These are phyloP conservation scores for Withania somnifera DNA, from an alignment of 305 asterid genomes.

Conservation along the genomic window DNA sequence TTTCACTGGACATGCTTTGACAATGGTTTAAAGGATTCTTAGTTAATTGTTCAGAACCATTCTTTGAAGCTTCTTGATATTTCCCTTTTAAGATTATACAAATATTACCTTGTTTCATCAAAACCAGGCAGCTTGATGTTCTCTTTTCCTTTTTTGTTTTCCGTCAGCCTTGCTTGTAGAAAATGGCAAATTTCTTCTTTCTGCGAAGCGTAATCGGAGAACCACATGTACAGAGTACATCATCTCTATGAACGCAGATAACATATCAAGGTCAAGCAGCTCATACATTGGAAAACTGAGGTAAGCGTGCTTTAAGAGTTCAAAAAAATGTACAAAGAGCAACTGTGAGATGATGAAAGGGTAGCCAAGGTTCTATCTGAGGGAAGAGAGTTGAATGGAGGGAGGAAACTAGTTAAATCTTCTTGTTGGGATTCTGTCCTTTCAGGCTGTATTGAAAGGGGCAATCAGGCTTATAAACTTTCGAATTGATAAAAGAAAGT, in stretches of 20 bases:
- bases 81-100: not conserved
- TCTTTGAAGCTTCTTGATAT: not conserved
- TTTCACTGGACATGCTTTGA: not conserved
- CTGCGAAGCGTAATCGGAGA: conserved; percentile 64
- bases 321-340: not conserved
- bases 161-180: conserved; percentile 67
- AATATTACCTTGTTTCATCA: not conserved
- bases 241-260: conserved; percentile 70
- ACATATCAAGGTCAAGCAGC: conserved; percentile 59
- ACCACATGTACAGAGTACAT: conserved; percentile 79
- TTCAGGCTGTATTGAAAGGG: not conserved
- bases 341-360: not conserved
- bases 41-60: not conserved
- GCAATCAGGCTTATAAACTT: not conserved
- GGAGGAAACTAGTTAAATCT: not conserved
- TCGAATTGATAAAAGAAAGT: not conserved
- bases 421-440: not conserved
- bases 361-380: not conserved
- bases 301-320: conserved; percentile 17
- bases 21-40: not conserved
- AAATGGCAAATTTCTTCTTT: conserved; percentile 85
- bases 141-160: not conserved
- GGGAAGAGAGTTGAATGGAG: not conserved
- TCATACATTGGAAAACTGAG: conserved; percentile 79
- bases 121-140: not conserved